A percentile compares a stretch with the other conserved stretches of the same genome.
These are phyloP conservation scores for Harringtonia lauricola DNA, from an alignment of 2,329 filamentous ascomycete species.

Conservation along the genomic window DNA sequence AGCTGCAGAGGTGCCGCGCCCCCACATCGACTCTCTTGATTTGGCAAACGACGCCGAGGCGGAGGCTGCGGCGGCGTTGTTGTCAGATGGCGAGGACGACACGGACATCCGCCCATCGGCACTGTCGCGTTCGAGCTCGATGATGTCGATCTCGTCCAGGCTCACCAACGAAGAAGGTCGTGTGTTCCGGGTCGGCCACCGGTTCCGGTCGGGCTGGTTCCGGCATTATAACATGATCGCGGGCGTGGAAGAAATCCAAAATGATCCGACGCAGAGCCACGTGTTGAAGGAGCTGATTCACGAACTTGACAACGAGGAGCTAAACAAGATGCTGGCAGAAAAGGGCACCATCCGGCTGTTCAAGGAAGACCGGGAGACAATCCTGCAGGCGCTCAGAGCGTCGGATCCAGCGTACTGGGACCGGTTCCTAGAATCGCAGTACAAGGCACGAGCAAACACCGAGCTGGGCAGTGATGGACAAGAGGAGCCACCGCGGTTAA, in stretches of 20 bases:
- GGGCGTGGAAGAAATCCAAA: slow-evolving; percentile 35
- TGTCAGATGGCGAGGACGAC: slow-evolving; percentile 40
- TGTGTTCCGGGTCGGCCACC: slow-evolving; percentile 42
- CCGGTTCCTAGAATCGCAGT: slow-evolving; percentile 49
- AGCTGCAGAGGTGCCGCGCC: too few species aligned
- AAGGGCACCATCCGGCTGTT: slow-evolving; percentile 53
- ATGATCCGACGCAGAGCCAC: slow-evolving; percentile 37
- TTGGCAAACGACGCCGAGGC: slow-evolving; percentile 4
- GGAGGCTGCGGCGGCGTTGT: slow-evolving; percentile 20
- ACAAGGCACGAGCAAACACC: slow-evolving; percentile 46
- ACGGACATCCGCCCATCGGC: slow-evolving; percentile 27
- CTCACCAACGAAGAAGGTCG: slow-evolving; percentile 47
- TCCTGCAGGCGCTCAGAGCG: slow-evolving; percentile 39
- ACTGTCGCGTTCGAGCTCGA: slow-evolving; percentile 40
- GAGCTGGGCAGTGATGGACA: slow-evolving; percentile 13
- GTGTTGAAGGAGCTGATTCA: slow-evolving; percentile 53
- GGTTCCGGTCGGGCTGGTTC: slow-evolving; percentile 42
- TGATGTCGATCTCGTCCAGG: slow-evolving; percentile 36
- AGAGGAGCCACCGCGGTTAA: slow-evolving; percentile 6
- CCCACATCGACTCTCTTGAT: too few species aligned
- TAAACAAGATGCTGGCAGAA: slow-evolving; percentile 39
- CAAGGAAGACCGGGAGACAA: slow-evolving; percentile 41
- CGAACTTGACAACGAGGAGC: slow-evolving; percentile 47
- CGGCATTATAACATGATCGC: slow-evolving; percentile 40
- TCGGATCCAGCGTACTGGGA: slow-evolving; percentile 58